phyloP scores from a whole-genome alignment of 176 grass and related monocot species.

The Oryza rufipogon region DNA sequence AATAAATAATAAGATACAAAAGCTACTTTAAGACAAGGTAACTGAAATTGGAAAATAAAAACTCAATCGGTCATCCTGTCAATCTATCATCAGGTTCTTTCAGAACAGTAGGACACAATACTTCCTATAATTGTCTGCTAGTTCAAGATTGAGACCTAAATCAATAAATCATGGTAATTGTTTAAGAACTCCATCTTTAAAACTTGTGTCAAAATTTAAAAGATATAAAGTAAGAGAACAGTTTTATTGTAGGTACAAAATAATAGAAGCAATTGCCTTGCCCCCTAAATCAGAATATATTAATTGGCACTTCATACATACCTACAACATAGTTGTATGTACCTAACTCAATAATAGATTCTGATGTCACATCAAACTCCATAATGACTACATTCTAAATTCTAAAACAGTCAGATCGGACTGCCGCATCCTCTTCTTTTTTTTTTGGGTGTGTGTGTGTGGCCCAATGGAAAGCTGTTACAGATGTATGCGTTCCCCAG shows the following conservation, averaged over 20 bases:
- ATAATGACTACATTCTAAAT: constrained; percentile 39
- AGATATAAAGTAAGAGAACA: neutral
- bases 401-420: constrained; percentile 31
- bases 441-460: neutral
- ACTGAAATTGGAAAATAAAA: neutral
- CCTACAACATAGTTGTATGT: constrained; percentile 25
- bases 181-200: neutral
- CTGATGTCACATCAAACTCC: constrained; percentile 35
- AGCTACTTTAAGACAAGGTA: neutral
- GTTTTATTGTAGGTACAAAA: neutral
- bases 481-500: constrained; percentile 6
- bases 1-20: constrained; percentile 37
- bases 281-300: neutral
- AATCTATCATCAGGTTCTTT: neutral
- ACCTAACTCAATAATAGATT: constrained; percentile 37
- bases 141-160: neutral
- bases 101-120: neutral
- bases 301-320: constrained; percentile 24
- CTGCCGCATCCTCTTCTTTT: neutral
- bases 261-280: neutral
- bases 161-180: neutral
- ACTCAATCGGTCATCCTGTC: neutral
- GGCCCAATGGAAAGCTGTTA: constrained; percentile 4
- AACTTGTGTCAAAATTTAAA: neutral
- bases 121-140: neutral